Conservation (phyloP, 805 yeast genomes). For the Ogataea ganodermae region DNA sequence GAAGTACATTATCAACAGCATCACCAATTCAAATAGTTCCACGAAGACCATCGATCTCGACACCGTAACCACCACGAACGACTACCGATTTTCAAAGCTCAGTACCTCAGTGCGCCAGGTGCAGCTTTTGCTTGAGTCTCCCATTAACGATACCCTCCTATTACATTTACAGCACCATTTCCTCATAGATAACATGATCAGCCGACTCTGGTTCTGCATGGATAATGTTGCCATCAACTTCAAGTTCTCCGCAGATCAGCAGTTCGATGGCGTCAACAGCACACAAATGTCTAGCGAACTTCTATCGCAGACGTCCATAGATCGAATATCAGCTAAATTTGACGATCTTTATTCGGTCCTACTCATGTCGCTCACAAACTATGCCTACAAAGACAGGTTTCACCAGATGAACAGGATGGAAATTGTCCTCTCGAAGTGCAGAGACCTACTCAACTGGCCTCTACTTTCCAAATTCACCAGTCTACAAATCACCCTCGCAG, state of each 20-base stretch:
- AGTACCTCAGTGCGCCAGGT: constrained; percentile 30
- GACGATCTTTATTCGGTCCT: constrained; percentile 33
- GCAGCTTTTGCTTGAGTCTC: constrained; percentile 29
- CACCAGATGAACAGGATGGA: constrained; percentile 22
- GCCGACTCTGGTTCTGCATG: constrained; percentile 36
- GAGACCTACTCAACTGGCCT: constrained; percentile 34
- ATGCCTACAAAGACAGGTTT: constrained; percentile 22
- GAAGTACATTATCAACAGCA: constrained; percentile 25
- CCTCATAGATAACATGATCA: constrained; percentile 28
- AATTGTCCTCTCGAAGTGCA: constrained; percentile 23
- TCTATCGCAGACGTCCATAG: constrained; percentile 23
- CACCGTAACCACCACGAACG: constrained; percentile 21
- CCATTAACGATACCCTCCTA: constrained; percentile 21
- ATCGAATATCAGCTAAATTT: constrained; percentile 20
- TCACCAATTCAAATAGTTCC: constrained; percentile 26
- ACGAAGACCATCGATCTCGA: constrained; percentile 19
- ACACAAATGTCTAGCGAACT: constrained; percentile 8
- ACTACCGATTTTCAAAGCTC: constrained; percentile 27
- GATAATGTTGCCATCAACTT: constrained; percentile 34
- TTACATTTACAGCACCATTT: constrained; percentile 24
- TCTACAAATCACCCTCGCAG: constrained; percentile 31
- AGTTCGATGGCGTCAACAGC: not conserved
- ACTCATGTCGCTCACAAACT: constrained; percentile 23
- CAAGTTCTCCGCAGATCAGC: constrained; percentile 16
- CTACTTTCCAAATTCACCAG: constrained; percentile 26